phyloP scores from a whole-genome alignment of 148 eudicot genomes.

The Rhododendron ferrugineum region DNA sequence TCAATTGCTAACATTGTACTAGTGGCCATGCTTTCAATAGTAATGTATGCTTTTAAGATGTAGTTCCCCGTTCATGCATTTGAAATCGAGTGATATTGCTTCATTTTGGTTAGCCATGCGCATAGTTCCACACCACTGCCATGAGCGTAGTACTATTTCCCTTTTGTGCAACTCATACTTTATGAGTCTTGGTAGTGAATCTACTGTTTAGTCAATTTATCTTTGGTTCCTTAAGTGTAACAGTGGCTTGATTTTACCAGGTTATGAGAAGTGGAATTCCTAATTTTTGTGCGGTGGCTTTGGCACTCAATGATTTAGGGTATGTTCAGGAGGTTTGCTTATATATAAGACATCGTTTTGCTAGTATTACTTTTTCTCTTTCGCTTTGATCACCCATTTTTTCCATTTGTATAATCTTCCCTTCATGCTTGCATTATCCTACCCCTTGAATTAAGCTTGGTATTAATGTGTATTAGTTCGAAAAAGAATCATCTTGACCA shows the following conservation, averaged over 20 bases:
- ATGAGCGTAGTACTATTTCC: not conserved
- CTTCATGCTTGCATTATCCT: not conserved
- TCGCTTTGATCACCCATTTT: not conserved
- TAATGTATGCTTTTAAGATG: too few species aligned
- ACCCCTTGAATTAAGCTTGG: not conserved
- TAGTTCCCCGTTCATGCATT: not conserved
- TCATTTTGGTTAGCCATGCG: not conserved
- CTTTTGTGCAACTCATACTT: not conserved
- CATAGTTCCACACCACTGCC: not conserved
- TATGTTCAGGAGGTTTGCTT: slow-evolving; percentile 25
- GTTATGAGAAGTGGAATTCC: slow-evolving; percentile 94
- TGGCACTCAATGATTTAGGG: slow-evolving; percentile 94
- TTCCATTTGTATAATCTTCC: not conserved
- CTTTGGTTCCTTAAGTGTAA: slow-evolving; percentile 4
- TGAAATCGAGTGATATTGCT: slow-evolving; percentile 1
- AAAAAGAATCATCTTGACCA: not conserved
- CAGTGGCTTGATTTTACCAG: slow-evolving; percentile 29
- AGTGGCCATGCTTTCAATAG: not conserved
- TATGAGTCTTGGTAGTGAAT: not conserved
- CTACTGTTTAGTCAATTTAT: not conserved
- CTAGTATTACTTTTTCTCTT: not conserved
- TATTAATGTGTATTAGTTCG: not conserved
- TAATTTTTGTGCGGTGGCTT: slow-evolving; percentile 96
- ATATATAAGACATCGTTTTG: too few species aligned
- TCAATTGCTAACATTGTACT: not conserved